These are phyloP conservation scores for Mycocentrospora acerina DNA, from an alignment of 2,329 filamentous ascomycete genomes.

Conservation along the genomic window DNA sequence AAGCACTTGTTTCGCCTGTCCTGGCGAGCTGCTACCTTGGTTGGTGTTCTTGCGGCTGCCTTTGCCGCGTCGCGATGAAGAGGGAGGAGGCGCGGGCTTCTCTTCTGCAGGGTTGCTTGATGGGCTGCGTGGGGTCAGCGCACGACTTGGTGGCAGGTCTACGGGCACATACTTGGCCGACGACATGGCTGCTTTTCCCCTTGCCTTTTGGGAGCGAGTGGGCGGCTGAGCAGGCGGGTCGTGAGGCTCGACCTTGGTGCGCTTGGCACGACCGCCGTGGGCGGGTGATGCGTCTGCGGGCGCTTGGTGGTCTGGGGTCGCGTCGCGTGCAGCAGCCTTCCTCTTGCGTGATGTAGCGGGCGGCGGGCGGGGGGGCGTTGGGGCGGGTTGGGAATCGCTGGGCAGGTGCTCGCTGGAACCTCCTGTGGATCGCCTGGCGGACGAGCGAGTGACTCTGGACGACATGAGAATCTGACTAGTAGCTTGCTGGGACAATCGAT, in stretches of 20 bases:
- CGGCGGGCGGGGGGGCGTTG: constrained; percentile 46
- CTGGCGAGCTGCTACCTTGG: constrained; percentile 48
- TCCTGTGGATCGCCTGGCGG: constrained; percentile 83
- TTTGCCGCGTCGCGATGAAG: constrained; percentile 72
- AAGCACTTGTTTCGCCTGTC: constrained; percentile 18
- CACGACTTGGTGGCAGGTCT: constrained; percentile 1
- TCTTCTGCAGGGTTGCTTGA: constrained; percentile 66
- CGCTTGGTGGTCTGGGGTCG: constrained; percentile 46
- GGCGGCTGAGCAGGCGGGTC: constrained; percentile 42
- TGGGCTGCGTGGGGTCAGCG: constrained; percentile 50
- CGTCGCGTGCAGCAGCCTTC: constrained; percentile 63
- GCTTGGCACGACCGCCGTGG: constrained; percentile 47
- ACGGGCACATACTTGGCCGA: constrained; percentile 61
- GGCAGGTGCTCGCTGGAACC: constrained; percentile 43
- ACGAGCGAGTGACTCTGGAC: constrained; percentile 93
- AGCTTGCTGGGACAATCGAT: constrained; percentile 29
- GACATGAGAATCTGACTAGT: constrained; percentile 73
- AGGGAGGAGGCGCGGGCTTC: constrained; percentile 59
- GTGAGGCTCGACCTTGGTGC: constrained; percentile 66
- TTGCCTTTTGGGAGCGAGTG: constrained; percentile 61
- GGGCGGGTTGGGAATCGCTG: constrained; percentile 46
- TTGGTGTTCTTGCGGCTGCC: constrained; percentile 69
- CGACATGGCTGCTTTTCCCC: constrained; percentile 68
- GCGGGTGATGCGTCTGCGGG: constrained; percentile 24
- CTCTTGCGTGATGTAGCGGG: constrained; percentile 68